Evolutionary conservation across 2,329 filamentous ascomycete species (phyloP), one percentile per base, ranked within the genome.

Genomic region (Samsoniella hepiali): DNA sequence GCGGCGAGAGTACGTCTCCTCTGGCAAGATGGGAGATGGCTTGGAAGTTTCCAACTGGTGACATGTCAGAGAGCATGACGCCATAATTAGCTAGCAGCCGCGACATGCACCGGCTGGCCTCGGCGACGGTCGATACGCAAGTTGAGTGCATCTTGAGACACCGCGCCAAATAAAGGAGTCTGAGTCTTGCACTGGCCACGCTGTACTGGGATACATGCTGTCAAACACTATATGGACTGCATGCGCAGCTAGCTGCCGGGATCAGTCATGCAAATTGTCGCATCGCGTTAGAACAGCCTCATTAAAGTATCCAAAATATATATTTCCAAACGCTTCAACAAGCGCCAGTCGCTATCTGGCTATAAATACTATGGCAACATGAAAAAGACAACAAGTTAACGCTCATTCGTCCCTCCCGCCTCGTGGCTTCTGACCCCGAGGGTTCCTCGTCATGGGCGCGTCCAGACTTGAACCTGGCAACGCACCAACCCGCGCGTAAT

Each of bases 391-490:
- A 54, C 34, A 36, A 54, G n/a, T 34, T 34, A 54, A 29, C 32
- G 32, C 32, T 54, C 38, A 13, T 45, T 42, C 45, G 22, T 29
- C n/a, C 34, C 31, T n/a, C 44, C 15, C 29, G 34, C 13, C 3
- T 40, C 38, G 3, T 17, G 13, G 42, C 42, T 44, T 44, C 42
- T 44, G 27, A 27, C 45, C 45, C 11, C 45, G 9, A 31, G 7
- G 13, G 22, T 13, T 29, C 27, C n/a, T 45, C 36, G 17, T n/a
- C 45, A 53, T 42, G 36, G 31, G n/a, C 58, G 47, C 34, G n/a
- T 55, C 58, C 58, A 61, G 50, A 44, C 58, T 54, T 50, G 27
- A 22, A 44, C 47, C 40, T 27, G 29, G 2, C 40, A 29, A 61
- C 45, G 49, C 49, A 44, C 15, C 49, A 29, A 32, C 38, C 50